Percentiles rank a stretch among this genome's conserved stretches.
Conservation (phyloP, 176 grass and related monocot species). For the Carex myosuroides region DNA sequence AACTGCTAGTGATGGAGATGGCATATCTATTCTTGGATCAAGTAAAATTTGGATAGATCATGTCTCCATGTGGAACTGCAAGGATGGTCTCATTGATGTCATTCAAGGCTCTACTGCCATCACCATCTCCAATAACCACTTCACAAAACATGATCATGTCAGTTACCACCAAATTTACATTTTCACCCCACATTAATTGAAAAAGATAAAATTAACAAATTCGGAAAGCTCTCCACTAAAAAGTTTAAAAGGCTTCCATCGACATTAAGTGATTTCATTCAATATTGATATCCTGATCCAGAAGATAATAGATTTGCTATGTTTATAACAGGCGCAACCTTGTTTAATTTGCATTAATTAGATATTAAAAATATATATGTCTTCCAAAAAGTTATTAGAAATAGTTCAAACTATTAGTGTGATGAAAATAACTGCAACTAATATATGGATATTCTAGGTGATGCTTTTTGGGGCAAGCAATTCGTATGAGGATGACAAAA, state of each 20-base stretch:
- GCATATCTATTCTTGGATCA: conserved; percentile 38
- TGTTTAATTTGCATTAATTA: not conserved
- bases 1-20: conserved; percentile 56
- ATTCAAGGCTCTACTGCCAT: conserved; percentile 56
- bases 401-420: not conserved
- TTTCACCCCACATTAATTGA: not conserved
- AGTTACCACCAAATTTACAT: not conserved
- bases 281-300: not conserved
- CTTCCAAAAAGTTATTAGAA: not conserved
- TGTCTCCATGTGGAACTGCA: conserved; percentile 53
- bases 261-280: not conserved
- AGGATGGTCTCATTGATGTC: conserved; percentile 71
- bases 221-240: not conserved
- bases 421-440: not conserved
- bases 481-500: conserved; percentile 23
- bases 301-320: not conserved
- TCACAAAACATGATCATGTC: conserved; percentile 69
- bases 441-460: conserved; percentile 25
- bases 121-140: conserved; percentile 75
- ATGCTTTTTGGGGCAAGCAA: conserved; percentile 82
- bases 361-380: not conserved
- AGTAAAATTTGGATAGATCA: conserved; percentile 74
- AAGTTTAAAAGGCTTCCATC: not conserved
- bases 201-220: not conserved
- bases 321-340: not conserved